Evolutionary conservation across 2,329 filamentous ascomycete genomes (phyloP).

Genomic region (Calonectria crousiana): DNA sequence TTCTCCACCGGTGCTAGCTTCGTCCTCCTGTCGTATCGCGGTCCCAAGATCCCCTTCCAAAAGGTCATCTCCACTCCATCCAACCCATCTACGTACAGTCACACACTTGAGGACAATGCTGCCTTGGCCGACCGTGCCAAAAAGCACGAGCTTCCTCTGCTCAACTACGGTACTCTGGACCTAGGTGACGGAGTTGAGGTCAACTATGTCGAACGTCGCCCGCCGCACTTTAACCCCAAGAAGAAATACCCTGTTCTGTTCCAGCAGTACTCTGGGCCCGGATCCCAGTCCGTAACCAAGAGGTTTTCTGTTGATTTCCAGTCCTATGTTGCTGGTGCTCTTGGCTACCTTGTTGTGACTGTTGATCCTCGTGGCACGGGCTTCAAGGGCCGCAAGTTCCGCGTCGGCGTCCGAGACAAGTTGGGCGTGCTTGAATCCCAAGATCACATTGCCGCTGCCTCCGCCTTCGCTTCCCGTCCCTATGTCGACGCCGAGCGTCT

Average conservation of each 20-base stretch:
- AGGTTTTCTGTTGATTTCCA: constrained; percentile 90
- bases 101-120: constrained; percentile 83
- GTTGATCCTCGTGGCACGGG: constrained; percentile 95
- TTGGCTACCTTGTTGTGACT: constrained; percentile 95
- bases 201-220: constrained; percentile 84
- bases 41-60: constrained; percentile 90
- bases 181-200: constrained; percentile 79
- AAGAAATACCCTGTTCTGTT: constrained; percentile 96
- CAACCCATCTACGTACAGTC: constrained; percentile 72
- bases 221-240: constrained; percentile 85
- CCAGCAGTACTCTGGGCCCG: constrained; percentile 92
- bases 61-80: constrained; percentile 88
- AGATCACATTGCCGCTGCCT: constrained; percentile 92
- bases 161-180: constrained; percentile 87
- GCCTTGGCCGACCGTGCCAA: constrained; percentile 76
- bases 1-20: constrained; percentile 89
- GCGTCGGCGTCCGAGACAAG: constrained; percentile 84
- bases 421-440: constrained; percentile 87
- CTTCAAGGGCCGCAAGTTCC: constrained; percentile 85
- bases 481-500: constrained; percentile 88
- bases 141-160: constrained; percentile 83
- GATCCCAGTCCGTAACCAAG: constrained; percentile 89
- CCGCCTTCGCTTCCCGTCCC: constrained; percentile 81
- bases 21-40: constrained; percentile 84
- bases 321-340: constrained; percentile 83